A percentile compares a stretch with the other conserved stretches of the same genome.
Conservation (phyloP, 1,284 basidiomycete genomes). For the Cryptococcus sp. region DNA sequence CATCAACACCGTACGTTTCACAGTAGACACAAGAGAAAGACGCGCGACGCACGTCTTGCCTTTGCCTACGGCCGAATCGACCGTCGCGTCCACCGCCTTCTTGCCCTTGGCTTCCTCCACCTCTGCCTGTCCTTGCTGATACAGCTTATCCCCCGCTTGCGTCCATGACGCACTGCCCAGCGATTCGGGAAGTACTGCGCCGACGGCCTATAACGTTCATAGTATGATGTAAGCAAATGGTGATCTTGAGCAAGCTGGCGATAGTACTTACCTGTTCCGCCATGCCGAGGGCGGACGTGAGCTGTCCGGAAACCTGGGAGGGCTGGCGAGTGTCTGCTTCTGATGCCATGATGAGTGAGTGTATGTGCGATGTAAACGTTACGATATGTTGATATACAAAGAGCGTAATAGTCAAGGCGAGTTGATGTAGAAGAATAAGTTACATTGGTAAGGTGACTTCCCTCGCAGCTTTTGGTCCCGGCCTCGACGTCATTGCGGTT, state of each 20-base stretch:
- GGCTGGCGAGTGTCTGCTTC: constrained; percentile 24
- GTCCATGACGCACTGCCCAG: constrained; percentile 34
- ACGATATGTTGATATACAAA: no score
- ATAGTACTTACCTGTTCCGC: constrained; percentile 24
- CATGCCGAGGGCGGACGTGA: constrained; percentile 20
- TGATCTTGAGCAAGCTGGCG: no score
- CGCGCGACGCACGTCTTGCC: constrained; percentile 46
- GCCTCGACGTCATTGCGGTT: no score
- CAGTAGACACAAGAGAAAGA: no score
- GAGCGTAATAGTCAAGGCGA: no score
- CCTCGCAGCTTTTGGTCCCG: no score
- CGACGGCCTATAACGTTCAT: constrained; percentile 31
- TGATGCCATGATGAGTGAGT: constrained; percentile 1
- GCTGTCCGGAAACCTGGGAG: constrained; percentile 39
- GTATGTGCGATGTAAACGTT: no score
- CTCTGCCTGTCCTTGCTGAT: constrained; percentile 38
- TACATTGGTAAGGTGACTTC: no score
- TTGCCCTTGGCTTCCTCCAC: constrained; percentile 44
- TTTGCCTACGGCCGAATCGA: constrained; percentile 44
- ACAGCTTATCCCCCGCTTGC: constrained; percentile 35
- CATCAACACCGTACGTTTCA: no score
- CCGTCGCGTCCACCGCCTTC: constrained; percentile 39
- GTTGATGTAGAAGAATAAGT: no score
- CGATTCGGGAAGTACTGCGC: constrained; percentile 34
- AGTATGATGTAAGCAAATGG: no score